phyloP scores from a whole-genome alignment of 805 yeast genomes.

The Candida anglica region DNA sequence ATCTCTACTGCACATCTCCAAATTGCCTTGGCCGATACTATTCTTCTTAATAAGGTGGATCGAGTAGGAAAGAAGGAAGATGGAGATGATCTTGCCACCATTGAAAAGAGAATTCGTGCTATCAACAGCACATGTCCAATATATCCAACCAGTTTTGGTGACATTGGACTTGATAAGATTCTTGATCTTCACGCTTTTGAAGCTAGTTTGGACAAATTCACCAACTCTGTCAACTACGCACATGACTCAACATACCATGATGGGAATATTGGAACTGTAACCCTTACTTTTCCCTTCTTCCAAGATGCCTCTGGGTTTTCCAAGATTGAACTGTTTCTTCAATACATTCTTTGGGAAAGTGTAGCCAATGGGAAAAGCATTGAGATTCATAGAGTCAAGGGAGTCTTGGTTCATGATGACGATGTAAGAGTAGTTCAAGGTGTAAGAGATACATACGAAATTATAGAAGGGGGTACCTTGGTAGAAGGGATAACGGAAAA shows the following conservation, averaged over 20 bases:
- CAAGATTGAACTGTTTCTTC: constrained; percentile 60
- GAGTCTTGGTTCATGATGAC: constrained; percentile 48
- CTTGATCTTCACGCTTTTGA: constrained; percentile 80
- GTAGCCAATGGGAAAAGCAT: constrained; percentile 35
- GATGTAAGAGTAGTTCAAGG: constrained; percentile 74
- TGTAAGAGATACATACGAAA: constrained; percentile 88
- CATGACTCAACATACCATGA: constrained; percentile 29
- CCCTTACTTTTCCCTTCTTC: constrained; percentile 43
- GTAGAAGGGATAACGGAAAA: constrained; percentile 39
- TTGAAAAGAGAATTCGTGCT: constrained; percentile 37
- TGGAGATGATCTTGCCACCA: constrained; percentile 17
- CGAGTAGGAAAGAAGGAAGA: constrained; percentile 20
- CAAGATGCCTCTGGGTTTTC: constrained; percentile 31
- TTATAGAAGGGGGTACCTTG: constrained; percentile 43
- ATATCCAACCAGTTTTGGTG: constrained; percentile 67
- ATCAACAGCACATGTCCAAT: constrained; percentile 73
- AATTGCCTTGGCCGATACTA: constrained; percentile 82
- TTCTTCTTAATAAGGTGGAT: constrained; percentile 79
- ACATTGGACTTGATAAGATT: constrained; percentile 60
- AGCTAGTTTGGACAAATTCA: constrained; percentile 18
- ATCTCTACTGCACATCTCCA: constrained; percentile 85
- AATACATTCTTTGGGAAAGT: constrained; percentile 72
- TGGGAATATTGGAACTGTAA: constrained; percentile 32
- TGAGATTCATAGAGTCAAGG: constrained; percentile 83
- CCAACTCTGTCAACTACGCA: constrained; percentile 10